Evolutionary conservation across 352 stramenopile species (phyloP), one percentile per base, ranked within the genome.

Genomic region (Phytophthora citrophthora): DNA sequence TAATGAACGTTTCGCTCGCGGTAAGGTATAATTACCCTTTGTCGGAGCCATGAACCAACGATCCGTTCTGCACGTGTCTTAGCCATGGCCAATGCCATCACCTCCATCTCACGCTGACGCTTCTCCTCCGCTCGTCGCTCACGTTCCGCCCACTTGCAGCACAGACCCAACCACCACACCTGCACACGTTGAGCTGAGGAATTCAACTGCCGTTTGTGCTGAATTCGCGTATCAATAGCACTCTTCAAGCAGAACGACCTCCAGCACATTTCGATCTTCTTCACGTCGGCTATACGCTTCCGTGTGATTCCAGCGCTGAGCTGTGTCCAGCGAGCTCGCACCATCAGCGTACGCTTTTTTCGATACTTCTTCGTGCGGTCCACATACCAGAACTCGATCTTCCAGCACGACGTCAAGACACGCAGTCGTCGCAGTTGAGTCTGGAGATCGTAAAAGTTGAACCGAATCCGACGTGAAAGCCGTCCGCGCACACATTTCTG

Each of bases 381-480:
- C 10, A 16, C 49, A 47, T 76, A 87, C 79, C 79, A 89, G n/a
- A 44, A 58, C 46, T 89, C 77, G 44, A 89, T 83, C 24, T 63
- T 54, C 79, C 79, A 89, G 49, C 72, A 85, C 44, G 77, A 75
- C 24, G 63, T 55, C 31, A 82, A 60, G 32, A 76, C 55, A 48
- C 66, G 70, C 16, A 86, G 50, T 4, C 74, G 66, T 27, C 71
- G 52, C 3, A 86, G 45, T 34, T 81, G 75, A 18, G 59, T 45
- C 52, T 83, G 64, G 4, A 86, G 24, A 3, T 53, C 48, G 36
- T 76, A 83, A 24, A 80, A 93, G 57, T 78, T 69, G 38, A 90
- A 77, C 8, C 68, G 61, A 39, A 44, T 54, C 26, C 51, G 51
- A 15, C 81, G 70, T 13, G 68, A 72, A 27, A 63, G 49, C 50